Percentiles rank a stretch among this genome's conserved stretches.
Evolutionary conservation across 2,329 filamentous ascomycete species (phyloP).

Genomic region (Pleoardoris graminearum): DNA sequence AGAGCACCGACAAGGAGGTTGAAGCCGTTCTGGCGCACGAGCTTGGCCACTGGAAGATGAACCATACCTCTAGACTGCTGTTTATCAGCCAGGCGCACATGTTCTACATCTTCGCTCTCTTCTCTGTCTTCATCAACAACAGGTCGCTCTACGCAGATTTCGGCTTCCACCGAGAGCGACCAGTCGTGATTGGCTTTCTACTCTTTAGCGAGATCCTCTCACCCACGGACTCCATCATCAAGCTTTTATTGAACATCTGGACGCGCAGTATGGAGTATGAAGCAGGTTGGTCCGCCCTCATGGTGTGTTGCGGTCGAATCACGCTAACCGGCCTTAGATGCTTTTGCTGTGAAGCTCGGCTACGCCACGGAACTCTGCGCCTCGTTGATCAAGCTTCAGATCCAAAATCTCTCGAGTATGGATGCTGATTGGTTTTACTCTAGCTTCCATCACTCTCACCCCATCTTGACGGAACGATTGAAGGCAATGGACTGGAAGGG

Average conservation of each 20-base stretch:
- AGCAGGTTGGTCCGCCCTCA: constrained; percentile 61
- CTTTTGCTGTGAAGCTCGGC: constrained; percentile 82
- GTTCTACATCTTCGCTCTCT: constrained; percentile 95
- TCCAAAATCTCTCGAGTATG: constrained; percentile 98
- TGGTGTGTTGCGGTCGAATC: background rate
- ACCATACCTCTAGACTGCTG: constrained; percentile 90
- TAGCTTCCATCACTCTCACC: constrained; percentile 97
- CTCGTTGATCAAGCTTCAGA: constrained; percentile 94
- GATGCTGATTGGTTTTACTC: constrained; percentile 98
- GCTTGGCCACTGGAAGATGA: constrained; percentile 94
- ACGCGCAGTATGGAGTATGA: constrained; percentile 95
- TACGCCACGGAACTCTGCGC: constrained; percentile 81
- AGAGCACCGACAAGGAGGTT: constrained; percentile 88
- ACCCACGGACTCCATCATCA: constrained; percentile 92
- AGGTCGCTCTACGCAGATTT: constrained; percentile 86
- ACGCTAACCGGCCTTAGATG: constrained; percentile 57
- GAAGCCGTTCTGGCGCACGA: constrained; percentile 95
- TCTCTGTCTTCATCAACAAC: constrained; percentile 98
- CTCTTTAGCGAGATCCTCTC: constrained; percentile 96
- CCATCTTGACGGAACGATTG: constrained; percentile 89
- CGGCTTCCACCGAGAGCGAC: constrained; percentile 79
- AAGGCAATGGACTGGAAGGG: constrained; percentile 88
- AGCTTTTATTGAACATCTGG: constrained; percentile 93
- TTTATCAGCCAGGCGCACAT: constrained; percentile 81
- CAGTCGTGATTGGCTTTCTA: constrained; percentile 96